Evolutionary conservation across 2,329 filamentous ascomycete genomes (phyloP).

Genomic region (Aspergillus cejpii): DNA sequence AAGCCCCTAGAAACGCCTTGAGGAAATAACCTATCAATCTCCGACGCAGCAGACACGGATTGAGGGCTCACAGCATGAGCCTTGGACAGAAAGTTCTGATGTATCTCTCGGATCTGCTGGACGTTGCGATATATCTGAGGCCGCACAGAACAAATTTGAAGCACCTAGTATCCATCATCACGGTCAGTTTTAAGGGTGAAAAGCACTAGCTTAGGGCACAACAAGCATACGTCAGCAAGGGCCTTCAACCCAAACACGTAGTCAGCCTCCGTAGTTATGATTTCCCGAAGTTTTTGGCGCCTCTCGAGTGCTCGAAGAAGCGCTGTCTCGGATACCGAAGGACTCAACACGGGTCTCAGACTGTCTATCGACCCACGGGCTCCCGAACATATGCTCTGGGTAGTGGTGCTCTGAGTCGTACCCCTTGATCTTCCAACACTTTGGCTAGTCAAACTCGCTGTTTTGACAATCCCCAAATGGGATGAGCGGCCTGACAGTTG

Average conservation of each 20-base stretch:
- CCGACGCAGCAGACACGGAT: conserved; percentile 37
- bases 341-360: conserved; percentile 40
- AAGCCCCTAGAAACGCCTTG: conserved; percentile 42
- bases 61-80: conserved; percentile 65
- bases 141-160: conserved; percentile 66
- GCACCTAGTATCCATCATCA: conserved; percentile 50
- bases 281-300: conserved; percentile 73
- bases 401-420: conserved; percentile 54
- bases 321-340: conserved; percentile 60
- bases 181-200: background rate
- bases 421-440: conserved; percentile 59
- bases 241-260: conserved; percentile 86
- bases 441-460: conserved; percentile 67
- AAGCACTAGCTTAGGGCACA: background rate
- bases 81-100: conserved; percentile 71
- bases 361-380: conserved; percentile 59
- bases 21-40: conserved; percentile 17
- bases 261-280: conserved; percentile 77
- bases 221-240: conserved; percentile 64
- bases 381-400: conserved; percentile 53
- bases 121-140: conserved; percentile 72
- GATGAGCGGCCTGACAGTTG: conserved; percentile 70
- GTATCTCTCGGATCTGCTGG: conserved; percentile 70
- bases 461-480: conserved; percentile 74
- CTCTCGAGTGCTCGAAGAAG: conserved; percentile 66